These are phyloP conservation scores for Flammula alnicola DNA, from an alignment of 1,284 basidiomycete genomes.

Conservation along the genomic window DNA sequence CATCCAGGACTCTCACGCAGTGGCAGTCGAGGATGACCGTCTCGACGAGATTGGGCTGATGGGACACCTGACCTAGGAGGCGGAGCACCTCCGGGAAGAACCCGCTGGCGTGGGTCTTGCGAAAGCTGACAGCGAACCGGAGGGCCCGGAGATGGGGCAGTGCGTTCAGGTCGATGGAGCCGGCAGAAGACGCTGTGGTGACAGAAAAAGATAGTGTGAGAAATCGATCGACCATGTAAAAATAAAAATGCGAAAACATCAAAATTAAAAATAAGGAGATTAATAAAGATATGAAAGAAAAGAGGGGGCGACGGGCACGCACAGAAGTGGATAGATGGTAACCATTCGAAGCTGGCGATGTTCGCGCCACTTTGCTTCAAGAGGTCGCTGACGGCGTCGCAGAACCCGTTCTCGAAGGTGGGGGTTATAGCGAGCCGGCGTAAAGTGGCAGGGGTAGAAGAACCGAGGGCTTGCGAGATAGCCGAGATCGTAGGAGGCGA, in stretches of 20 bases:
- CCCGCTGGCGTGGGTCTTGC: conserved; percentile 15
- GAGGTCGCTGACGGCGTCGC: conserved; percentile 19
- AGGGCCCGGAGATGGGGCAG: conserved; percentile 16
- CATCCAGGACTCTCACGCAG: conserved; percentile 19
- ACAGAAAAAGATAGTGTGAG: not conserved
- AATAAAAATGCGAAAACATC: not conserved
- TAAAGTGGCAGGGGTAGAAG: conserved; percentile 4
- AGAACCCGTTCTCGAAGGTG: conserved; percentile 24
- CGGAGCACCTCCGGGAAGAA: conserved; percentile 21
- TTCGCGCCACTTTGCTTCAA: conserved; percentile 16
- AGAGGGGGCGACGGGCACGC: conserved; percentile 2
- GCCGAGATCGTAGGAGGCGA: conserved; percentile 19
- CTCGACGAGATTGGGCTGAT: conserved; percentile 13
- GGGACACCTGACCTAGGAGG: conserved; percentile 13
- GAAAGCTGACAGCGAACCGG: conserved; percentile 22
- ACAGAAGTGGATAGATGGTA: conserved; percentile 28
- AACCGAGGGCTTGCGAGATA: conserved; percentile 11
- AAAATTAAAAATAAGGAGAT: not conserved
- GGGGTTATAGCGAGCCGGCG: conserved; percentile 24
- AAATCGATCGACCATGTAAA: not conserved
- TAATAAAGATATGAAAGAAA: not conserved
- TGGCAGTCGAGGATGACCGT: conserved; percentile 22
- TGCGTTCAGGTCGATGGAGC: conserved; percentile 18
- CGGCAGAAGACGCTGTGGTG: conserved; percentile 19
- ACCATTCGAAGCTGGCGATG: conserved; percentile 23